Evolutionary conservation across 306 rosid genomes (phyloP).

Genomic region (Carpinus fangiana): DNA sequence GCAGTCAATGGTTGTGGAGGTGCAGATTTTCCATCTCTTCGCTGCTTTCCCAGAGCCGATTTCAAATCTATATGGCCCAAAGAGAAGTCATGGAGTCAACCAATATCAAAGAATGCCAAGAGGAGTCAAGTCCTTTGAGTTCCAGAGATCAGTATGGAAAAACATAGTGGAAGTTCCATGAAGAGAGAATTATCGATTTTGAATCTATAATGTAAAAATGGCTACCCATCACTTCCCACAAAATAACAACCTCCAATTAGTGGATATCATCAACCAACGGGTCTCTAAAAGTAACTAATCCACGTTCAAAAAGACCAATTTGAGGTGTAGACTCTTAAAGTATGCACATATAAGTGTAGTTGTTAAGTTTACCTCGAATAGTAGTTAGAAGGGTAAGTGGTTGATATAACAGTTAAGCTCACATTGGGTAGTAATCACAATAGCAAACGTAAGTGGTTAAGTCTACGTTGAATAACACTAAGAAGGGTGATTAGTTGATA

Average conservation of each 20-base stretch:
- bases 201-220: neutral
- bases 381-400: neutral
- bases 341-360: neutral
- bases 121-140: neutral
- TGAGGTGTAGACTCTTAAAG: neutral
- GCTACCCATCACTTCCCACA: neutral
- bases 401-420: too few species aligned
- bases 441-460: too few species aligned
- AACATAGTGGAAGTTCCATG: too few species aligned
- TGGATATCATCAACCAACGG: neutral
- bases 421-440: too few species aligned
- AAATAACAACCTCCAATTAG: neutral
- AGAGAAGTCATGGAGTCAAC: constrained; percentile 7
- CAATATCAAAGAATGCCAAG: neutral
- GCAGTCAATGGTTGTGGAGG: constrained; percentile 68
- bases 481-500: too few species aligned
- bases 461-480: too few species aligned
- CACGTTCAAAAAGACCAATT: neutral
- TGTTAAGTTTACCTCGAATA: neutral
- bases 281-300: neutral
- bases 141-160: too few species aligned
- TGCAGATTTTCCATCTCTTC: constrained; percentile 77
- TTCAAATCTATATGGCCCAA: constrained; percentile 61
- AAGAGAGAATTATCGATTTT: neutral
- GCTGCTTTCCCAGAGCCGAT: constrained; percentile 73